Evolutionary conservation across 441 rosid species (phyloP), one percentile per base, ranked within the genome.

Genomic region (Euphorbia schlechtendalii): DNA sequence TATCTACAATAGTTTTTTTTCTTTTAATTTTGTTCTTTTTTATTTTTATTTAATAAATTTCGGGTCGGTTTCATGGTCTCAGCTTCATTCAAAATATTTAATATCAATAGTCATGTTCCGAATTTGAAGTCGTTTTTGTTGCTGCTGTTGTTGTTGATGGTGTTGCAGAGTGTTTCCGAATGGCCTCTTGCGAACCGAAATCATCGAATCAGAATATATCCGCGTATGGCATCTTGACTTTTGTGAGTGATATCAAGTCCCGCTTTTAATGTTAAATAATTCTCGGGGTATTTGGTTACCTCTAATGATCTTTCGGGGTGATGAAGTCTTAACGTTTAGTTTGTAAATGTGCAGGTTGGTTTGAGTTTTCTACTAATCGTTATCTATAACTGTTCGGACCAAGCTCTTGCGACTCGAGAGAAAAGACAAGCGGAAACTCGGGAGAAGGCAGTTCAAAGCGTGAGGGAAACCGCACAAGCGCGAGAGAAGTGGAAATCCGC

Each of bases 351-450:
- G 74, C 61, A 95, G 98, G 98, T 83, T 34, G 98, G 84, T 70
- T 52, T 92, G 57, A 73, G 82, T 61, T 78, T 90, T 79, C 68
- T 89, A 68, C 85, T 89, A 17, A 71, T 95, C 76, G 82, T 95
- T 66, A 79, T 95, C 53, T 88, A 91, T 69, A 92, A 92, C 83
- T 95, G 95, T 78, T 92, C 99, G 21, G 99, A 95, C 65, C 99
- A 92, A 89, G 95, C 86, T 62, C 84, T 95, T 28, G 80, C 90
- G 1, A 92, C 98, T 5, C 81, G 96, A 73, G 98, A 88, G 74
- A 85, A 74, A 80, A 81, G 89, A 67, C 84, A 82, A 52, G 98
- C 96, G 41, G 69, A 86, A 81, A 81, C 98, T 21, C 84, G 99
- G 57, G 97, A 92, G 64, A 82, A 84, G 72, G 92, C 94, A 66